Conservation (phyloP, 305 asterid species). For the Solanum hybrid region DNA sequence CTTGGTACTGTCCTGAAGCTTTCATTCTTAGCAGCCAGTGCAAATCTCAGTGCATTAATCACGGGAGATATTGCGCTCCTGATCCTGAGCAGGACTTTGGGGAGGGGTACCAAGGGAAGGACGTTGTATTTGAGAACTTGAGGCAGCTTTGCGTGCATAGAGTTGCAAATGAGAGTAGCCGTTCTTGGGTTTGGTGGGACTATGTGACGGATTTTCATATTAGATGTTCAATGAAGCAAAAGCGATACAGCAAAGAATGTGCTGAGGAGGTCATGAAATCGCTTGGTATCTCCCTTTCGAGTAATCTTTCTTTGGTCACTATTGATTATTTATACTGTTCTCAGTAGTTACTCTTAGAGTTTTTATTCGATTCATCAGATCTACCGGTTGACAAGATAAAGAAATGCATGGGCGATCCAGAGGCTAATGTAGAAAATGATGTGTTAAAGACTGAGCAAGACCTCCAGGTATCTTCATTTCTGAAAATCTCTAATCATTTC, state of each 20-base stretch:
- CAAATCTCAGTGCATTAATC: conserved; percentile 80
- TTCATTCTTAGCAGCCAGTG: conserved; percentile 57
- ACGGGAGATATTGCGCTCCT: conserved; percentile 89
- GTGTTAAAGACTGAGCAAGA: conserved; percentile 73
- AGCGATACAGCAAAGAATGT: conserved; percentile 54
- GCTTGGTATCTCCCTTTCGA: conserved; percentile 31
- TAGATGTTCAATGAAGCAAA: conserved; percentile 76
- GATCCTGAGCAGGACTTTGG: conserved; percentile 81
- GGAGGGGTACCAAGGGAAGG: conserved; percentile 74
- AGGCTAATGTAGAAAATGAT: conserved; percentile 64
- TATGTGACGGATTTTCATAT: conserved; percentile 78
- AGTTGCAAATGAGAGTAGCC: conserved; percentile 49
- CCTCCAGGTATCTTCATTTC: conserved; percentile 43
- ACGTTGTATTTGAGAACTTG: conserved; percentile 71
- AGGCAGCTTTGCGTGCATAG: conserved; percentile 87
- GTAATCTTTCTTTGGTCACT: background rate
- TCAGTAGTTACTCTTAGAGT: background rate
- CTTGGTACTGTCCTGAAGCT: conserved; percentile 75
- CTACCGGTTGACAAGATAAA: conserved; percentile 60
- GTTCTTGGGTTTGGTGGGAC: conserved; percentile 87
- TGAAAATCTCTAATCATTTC: background rate
- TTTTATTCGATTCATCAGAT: conserved; percentile 24
- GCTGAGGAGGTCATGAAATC: conserved; percentile 69
- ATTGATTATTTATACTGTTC: background rate
- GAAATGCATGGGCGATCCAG: conserved; percentile 84